Evolutionary conservation across 257 asterid species (phyloP).

Genomic region (Nicotiana tomentosiformis): DNA sequence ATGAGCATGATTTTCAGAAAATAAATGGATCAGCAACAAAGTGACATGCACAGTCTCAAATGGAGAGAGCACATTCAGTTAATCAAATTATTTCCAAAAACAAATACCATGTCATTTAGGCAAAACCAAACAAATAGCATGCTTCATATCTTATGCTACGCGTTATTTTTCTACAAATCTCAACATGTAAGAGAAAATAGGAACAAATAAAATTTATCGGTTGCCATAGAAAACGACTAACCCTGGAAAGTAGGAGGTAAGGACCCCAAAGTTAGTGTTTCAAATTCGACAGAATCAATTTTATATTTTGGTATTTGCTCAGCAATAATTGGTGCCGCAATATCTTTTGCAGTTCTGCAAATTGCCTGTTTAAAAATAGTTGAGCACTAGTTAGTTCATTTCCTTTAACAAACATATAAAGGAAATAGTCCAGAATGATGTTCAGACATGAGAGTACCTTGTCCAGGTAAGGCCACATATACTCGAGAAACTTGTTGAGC

Average conservation of each 20-base stretch:
- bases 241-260: constrained; percentile 56
- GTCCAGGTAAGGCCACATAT: constrained; percentile 94
- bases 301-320: constrained; percentile 48
- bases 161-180: neutral
- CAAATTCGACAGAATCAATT: constrained; percentile 42
- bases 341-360: constrained; percentile 40
- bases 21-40: neutral
- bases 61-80: neutral
- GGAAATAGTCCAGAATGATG: neutral
- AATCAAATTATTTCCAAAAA: neutral
- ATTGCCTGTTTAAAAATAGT: constrained; percentile 31
- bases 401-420: neutral
- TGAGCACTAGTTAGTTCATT: neutral
- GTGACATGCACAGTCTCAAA: neutral
- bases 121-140: neutral
- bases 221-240: neutral
- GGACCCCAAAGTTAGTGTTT: constrained; percentile 38
- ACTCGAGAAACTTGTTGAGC: constrained; percentile 74
- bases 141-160: neutral
- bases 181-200: neutral
- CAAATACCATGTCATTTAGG: neutral
- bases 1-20: neutral
- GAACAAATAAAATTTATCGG: neutral
- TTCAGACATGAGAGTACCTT: constrained; percentile 46
- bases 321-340: constrained; percentile 39